Evolutionary conservation across 2,329 filamentous ascomycete species (phyloP).

Genomic region (Fusarium caatingaense): DNA sequence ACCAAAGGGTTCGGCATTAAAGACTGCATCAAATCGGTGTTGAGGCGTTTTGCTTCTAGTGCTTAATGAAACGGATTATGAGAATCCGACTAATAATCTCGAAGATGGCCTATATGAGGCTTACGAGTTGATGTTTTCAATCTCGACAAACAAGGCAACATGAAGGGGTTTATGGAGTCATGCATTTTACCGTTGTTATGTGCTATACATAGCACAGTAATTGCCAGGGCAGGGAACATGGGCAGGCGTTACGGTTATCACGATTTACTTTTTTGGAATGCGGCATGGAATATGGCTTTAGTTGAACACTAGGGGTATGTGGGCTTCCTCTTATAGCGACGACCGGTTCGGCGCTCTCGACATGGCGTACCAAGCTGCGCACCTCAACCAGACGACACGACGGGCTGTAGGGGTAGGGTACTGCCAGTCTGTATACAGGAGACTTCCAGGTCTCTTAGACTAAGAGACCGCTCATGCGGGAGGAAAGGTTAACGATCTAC

Average conservation of each 20-base stretch:
- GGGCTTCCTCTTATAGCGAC: slow-evolving; percentile 21
- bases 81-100: slow-evolving; percentile 40
- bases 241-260: slow-evolving; percentile 36
- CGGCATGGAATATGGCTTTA: slow-evolving; percentile 16
- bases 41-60: slow-evolving; percentile 44
- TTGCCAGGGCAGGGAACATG: slow-evolving; percentile 21
- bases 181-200: slow-evolving; percentile 20
- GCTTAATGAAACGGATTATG: slow-evolving; percentile 32
- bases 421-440: slow-evolving; percentile 24
- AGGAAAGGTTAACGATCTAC: slow-evolving; percentile 33
- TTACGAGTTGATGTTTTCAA: slow-evolving; percentile 24
- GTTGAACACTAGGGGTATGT: slow-evolving; percentile 14
- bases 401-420: slow-evolving; percentile 8
- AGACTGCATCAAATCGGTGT: slow-evolving; percentile 51
- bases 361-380: slow-evolving; percentile 10
- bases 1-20: slow-evolving; percentile 44
- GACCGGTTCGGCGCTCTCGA: slow-evolving; percentile 27
- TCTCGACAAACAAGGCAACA: slow-evolving; percentile 23
- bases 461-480: slow-evolving; percentile 46
- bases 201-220: slow-evolving; percentile 24
- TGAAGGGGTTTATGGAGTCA: slow-evolving; percentile 24
- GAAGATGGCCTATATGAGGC: slow-evolving; percentile 12
- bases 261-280: slow-evolving; percentile 32
- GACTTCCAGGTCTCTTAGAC: slow-evolving; percentile 45
- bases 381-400: slow-evolving; percentile 1